phyloP scores from a whole-genome alignment of 768 basidiomycete species.

The Rhizopogon salebrosus region DNA sequence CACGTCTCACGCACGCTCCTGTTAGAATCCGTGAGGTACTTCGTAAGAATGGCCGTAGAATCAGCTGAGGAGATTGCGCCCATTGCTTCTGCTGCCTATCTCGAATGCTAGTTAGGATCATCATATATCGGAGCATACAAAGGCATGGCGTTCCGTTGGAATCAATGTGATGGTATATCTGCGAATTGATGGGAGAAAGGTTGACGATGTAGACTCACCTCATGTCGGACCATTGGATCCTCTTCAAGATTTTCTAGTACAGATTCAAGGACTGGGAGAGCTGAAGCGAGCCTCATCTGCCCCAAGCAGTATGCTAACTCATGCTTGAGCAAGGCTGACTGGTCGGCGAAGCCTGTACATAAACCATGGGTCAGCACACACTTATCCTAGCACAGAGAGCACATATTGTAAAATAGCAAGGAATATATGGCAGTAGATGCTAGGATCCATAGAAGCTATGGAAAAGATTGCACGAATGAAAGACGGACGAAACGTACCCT shows the following conservation, averaged over 20 bases:
- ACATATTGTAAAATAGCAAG: not conserved
- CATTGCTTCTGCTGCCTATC: constrained; percentile 95
- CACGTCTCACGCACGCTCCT: constrained; percentile 89
- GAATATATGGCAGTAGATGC: not conserved
- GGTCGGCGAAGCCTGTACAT: constrained; percentile 78
- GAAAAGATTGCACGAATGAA: constrained; percentile 3
- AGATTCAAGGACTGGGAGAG: constrained; percentile 72
- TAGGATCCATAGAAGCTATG: not conserved
- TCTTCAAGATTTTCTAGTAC: constrained; percentile 68
- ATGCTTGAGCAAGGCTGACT: constrained; percentile 90
- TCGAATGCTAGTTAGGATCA: constrained; percentile 11
- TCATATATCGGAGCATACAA: not conserved
- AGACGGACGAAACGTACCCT: constrained; percentile 44
- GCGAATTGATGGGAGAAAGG: not conserved
- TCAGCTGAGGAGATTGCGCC: constrained; percentile 77
- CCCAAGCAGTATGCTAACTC: constrained; percentile 97
- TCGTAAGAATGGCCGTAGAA: constrained; percentile 64
- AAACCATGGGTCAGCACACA: not conserved
- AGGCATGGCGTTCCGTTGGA: not conserved
- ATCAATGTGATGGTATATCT: not conserved
- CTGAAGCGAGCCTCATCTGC: constrained; percentile 72
- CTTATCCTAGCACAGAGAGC: not conserved
- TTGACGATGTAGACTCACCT: constrained; percentile 45
- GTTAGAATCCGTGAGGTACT: constrained; percentile 68
- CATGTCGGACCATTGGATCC: constrained; percentile 97